A percentile compares a stretch with the other conserved stretches of the same genome.
Conservation (phyloP, 192 early-diverging fungal species). For the Entomortierella beljakovae region DNA sequence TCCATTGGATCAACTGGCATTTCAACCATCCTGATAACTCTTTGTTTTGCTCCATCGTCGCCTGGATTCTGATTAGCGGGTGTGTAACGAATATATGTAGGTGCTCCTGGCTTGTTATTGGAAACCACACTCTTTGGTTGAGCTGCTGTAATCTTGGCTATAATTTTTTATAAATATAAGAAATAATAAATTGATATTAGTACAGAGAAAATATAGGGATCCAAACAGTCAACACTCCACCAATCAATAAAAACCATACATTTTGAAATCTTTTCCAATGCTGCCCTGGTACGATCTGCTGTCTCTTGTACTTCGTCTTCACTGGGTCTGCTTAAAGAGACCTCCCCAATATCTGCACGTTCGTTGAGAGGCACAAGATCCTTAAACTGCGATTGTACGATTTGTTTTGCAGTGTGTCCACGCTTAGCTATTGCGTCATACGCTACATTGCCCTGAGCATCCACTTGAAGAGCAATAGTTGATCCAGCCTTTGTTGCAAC, state of each 20-base stretch:
- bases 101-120: slow-evolving; percentile 68
- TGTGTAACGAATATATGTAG: slow-evolving; percentile 92
- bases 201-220: too few relatives aligned
- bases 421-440: slow-evolving; percentile 92
- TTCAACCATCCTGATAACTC: slow-evolving; percentile 96
- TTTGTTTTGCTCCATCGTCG: slow-evolving; percentile 81
- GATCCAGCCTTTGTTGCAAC: slow-evolving; percentile 56
- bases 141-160: slow-evolving; percentile 73
- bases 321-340: slow-evolving; percentile 80
- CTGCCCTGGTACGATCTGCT: slow-evolving; percentile 88
- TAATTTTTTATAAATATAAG: too few relatives aligned
- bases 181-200: too few relatives aligned
- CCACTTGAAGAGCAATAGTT: slow-evolving; percentile 89
- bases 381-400: slow-evolving; percentile 87
- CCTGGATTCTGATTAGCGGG: slow-evolving; percentile 78
- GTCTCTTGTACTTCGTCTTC: slow-evolving; percentile 83
- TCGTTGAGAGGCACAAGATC: slow-evolving; percentile 82
- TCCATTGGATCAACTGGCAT: slow-evolving; percentile 98
- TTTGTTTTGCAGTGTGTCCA: slow-evolving; percentile 72
- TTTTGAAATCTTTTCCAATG: slow-evolving; percentile 90
- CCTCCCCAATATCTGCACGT: slow-evolving; percentile 74
- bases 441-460: slow-evolving; percentile 87
- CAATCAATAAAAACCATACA: slow-evolving; percentile 36
- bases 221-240: background rate
- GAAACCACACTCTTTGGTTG: slow-evolving; percentile 69